Conservation (phyloP, 2,329 filamentous ascomycete species). For the Fusarium verrucosum region DNA sequence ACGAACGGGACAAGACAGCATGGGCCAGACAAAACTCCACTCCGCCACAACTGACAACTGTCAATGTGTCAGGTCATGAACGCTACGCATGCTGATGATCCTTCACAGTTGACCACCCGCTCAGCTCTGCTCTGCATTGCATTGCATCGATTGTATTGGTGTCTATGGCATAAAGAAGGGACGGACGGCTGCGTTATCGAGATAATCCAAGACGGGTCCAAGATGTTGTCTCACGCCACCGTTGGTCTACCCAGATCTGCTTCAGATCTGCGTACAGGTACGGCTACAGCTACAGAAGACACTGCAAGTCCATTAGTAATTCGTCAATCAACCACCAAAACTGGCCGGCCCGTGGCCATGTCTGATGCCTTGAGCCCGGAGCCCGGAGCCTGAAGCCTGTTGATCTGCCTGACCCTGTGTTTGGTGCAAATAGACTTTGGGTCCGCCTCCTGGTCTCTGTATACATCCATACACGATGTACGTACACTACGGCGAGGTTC, state of each 20-base stretch:
- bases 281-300: neutral
- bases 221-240: slow-evolving; percentile 29
- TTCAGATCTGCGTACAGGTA: slow-evolving; percentile 32
- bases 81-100: neutral
- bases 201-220: slow-evolving; percentile 19
- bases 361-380: slow-evolving; percentile 11
- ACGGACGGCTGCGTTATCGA: slow-evolving; percentile 23
- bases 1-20: slow-evolving; percentile 16
- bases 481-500: slow-evolving; percentile 10
- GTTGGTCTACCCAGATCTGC: slow-evolving; percentile 21
- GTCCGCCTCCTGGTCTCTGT: slow-evolving; percentile 37
- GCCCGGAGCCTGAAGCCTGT: slow-evolving; percentile 27
- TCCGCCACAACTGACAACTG: slow-evolving; percentile 40
- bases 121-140: neutral
- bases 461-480: too few relatives aligned
- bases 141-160: neutral
- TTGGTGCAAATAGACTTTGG: slow-evolving; percentile 43
- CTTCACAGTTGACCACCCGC: slow-evolving; percentile 1
- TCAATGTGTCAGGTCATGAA: slow-evolving; percentile 9
- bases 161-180: slow-evolving; percentile 1
- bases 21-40: slow-evolving; percentile 19
- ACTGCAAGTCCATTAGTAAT: slow-evolving; percentile 4
- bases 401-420: slow-evolving; percentile 22
- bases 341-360: too few relatives aligned
- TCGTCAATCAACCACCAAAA: slow-evolving; percentile 3